Evolutionary conservation across 2,329 filamentous ascomycete genomes (phyloP).

Genomic region (Xylaria polymorpha): DNA sequence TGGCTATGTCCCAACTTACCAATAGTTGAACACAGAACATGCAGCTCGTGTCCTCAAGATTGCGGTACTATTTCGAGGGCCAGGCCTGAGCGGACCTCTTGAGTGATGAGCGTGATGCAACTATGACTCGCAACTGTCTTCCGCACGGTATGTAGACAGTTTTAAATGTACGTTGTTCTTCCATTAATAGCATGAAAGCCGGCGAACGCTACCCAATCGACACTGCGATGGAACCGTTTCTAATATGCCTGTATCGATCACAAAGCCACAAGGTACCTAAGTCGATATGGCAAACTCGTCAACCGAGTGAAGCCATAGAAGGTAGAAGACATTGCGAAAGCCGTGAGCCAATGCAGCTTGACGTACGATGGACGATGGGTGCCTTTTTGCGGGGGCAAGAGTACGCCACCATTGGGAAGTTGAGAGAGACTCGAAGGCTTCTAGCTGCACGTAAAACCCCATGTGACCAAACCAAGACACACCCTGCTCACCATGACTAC

Average conservation of each 20-base stretch:
- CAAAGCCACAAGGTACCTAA: neutral
- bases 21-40: conserved; percentile 18
- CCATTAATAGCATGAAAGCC: conserved; percentile 8
- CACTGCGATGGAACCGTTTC: conserved; percentile 3
- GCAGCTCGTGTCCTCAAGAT: conserved; percentile 23
- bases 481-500: conserved; percentile 37
- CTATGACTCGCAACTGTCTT: conserved; percentile 22
- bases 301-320: conserved; percentile 9
- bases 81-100: conserved; percentile 8
- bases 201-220: neutral
- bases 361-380: conserved; percentile 27
- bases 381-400: conserved; percentile 33
- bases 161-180: neutral
- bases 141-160: conserved; percentile 13
- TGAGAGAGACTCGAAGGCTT: conserved; percentile 18
- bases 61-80: neutral
- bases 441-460: conserved; percentile 35
- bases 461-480: conserved; percentile 39
- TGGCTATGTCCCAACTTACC: conserved; percentile 19
- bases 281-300: conserved; percentile 1
- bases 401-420: conserved; percentile 20
- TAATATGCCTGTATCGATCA: neutral
- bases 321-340: conserved; percentile 20
- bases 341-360: conserved; percentile 33
- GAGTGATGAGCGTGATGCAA: conserved; percentile 25